Evolutionary conservation across 1,139 yeast genomes (phyloP), one percentile per base, ranked within the genome.

Genomic region (Saccharomyces hybrid): DNA sequence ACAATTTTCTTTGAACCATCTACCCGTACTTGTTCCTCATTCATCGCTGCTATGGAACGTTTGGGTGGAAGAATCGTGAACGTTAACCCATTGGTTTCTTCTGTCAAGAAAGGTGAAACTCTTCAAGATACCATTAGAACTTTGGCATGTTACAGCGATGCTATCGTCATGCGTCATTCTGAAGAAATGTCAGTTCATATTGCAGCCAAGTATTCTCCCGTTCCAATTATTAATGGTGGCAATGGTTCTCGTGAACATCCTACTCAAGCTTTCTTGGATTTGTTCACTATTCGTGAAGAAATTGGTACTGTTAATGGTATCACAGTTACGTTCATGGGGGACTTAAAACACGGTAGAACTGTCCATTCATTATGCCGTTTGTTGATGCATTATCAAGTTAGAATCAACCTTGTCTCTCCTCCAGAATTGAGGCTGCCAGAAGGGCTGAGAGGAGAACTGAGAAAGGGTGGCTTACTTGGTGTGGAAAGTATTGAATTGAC

Each of bases 31-130:
- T 82, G 95, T 16, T 84, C 97, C 26, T 91, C 98, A 1, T 95
- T 95, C 71, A 96, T 95, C 73, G 97, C 97, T 65, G 99, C 99
- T 58, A 95, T 95, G 99, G 98, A 95, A 79, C 87, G 99, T 77
- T 80, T 95, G 67, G 99, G 99, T 72, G 99, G 99, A 70, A 84
- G 96, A 73, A 97, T 91, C 62, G 88, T 95, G 64, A 82, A 95
- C 54, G 86, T 95, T 61, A 79, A 88, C 61, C 87, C 95, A 57
- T 82, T 81, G 58, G 79, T 93, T 48, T 90, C 98, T 19, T 89
- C 97, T 27, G 96, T 91, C 53, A 88, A 89, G 77, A 95, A 95
- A 80, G 99, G 99, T 62, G 99, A 95, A 78, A 88, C 98, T 52
- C 79, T 95, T 68, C 97, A 93, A 75, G 99, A 95, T 70, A 93